phyloP scores from a whole-genome alignment of 371 early-diverging fungal genomes.

The Circinella minor region DNA sequence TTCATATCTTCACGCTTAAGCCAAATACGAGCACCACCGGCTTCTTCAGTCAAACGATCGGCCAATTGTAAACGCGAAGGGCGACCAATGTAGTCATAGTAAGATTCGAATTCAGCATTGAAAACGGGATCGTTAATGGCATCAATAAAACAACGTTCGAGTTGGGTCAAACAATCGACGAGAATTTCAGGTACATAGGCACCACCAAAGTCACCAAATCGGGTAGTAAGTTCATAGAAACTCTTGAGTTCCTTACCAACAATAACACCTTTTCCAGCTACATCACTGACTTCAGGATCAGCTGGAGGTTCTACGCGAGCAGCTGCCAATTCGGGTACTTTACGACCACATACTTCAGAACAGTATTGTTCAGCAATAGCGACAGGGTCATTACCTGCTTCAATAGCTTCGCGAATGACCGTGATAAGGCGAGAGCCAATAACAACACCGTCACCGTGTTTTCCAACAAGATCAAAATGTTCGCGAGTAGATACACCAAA shows the following conservation, averaged over 20 bases:
- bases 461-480: slow-evolving; percentile 85
- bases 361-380: slow-evolving; percentile 63
- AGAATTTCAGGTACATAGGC: slow-evolving; percentile 96
- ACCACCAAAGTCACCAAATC: slow-evolving; percentile 96
- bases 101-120: slow-evolving; percentile 88
- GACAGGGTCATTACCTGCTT: slow-evolving; percentile 49
- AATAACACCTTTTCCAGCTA: slow-evolving; percentile 25
- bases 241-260: slow-evolving; percentile 32
- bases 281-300: slow-evolving; percentile 36
- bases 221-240: slow-evolving; percentile 64
- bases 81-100: slow-evolving; percentile 92
- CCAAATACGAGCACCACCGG: slow-evolving; percentile 92
- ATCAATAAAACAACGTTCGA: slow-evolving; percentile 82
- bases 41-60: slow-evolving; percentile 78
- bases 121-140: slow-evolving; percentile 87
- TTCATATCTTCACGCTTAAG: slow-evolving; percentile 98
- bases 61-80: slow-evolving; percentile 90
- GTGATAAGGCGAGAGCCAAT: slow-evolving; percentile 93
- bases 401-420: slow-evolving; percentile 67
- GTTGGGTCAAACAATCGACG: slow-evolving; percentile 89
- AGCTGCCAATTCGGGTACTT: slow-evolving; percentile 32
- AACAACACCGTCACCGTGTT: slow-evolving; percentile 93
- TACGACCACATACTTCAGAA: slow-evolving; percentile 66
- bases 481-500: slow-evolving; percentile 93
- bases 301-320: slow-evolving; percentile 35